Percentiles rank a stretch among this genome's conserved stretches.
phyloP scores from a whole-genome alignment of 169 alveolate genomes.

The Plasmodium coatneyi region DNA sequence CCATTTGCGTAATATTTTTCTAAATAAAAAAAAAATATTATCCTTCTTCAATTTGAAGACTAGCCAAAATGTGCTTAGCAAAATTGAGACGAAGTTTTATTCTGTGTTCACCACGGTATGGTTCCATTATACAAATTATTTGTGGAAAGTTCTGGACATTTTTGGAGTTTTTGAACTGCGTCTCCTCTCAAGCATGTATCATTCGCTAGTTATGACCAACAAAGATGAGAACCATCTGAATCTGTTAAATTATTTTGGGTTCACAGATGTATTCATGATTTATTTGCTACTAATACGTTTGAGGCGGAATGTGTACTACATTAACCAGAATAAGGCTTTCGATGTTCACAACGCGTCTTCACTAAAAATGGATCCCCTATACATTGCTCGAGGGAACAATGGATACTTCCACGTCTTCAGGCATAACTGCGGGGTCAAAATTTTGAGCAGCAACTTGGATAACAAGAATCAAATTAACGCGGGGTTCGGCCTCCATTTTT shows the following conservation, averaged over 20 bases:
- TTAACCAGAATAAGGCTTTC: conserved; percentile 23
- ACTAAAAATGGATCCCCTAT: conserved; percentile 2
- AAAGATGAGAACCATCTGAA: conserved; percentile 34
- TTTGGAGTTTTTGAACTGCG: conserved; percentile 34
- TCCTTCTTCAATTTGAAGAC: conserved; percentile 60
- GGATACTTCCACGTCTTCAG: conserved; percentile 13
- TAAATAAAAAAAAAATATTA: conserved; percentile 29
- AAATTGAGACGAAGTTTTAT: conserved; percentile 37
- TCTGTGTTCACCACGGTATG: conserved; percentile 68
- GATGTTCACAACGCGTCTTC: conserved; percentile 13
- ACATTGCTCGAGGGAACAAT: conserved; percentile 14
- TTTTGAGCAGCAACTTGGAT: neutral
- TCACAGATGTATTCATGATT: conserved; percentile 53
- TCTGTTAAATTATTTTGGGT: conserved; percentile 53
- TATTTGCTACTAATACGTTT: conserved; percentile 4
- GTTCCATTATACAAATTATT: conserved; percentile 71
- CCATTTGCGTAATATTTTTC: conserved; percentile 25
- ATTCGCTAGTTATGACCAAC: conserved; percentile 18
- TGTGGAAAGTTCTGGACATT: conserved; percentile 52
- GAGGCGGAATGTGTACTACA: conserved; percentile 19
- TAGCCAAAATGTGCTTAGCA: conserved; percentile 30
- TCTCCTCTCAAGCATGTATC: conserved; percentile 31
- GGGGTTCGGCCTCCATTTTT: conserved; percentile 37
- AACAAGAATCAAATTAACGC: conserved; percentile 28
- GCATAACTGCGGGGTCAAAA: neutral